Base-by-base conservation (phyloP, 108 stramenopile species). In the Schizochytrium sp. region DNA sequence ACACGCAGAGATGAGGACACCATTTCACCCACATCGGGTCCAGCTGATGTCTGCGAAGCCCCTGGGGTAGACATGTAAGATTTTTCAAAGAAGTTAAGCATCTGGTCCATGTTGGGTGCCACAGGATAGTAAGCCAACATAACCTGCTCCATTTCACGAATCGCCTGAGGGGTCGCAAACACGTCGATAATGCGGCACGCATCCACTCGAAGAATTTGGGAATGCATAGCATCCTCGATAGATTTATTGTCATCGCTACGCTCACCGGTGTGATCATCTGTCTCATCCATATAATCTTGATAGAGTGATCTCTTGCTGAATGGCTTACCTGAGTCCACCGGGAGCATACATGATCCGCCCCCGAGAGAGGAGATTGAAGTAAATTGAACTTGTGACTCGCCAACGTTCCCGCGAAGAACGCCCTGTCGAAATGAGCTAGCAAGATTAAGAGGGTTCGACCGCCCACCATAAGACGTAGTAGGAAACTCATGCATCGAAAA, bases 41-140 rank as follows among this genome's bases (percentile, higher is more conserved):
- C 57, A 17, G 57, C 57, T 17, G 13, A 58, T 10, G 13, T 17
- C 13, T 17, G 13, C 13, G 13, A 10, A 17, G 57, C 10, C 13
- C 57, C 28, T 7, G 64, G 64, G 64, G 42, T 69, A 38, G 64
- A 44, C 64, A 69, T 49, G 53, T 83, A 83, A 0, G 38, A 28
- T 40, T 46, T 83, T 53, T 83, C 76, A 28, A 83, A 83, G 28
- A 55, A 83, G 76, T 83, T 83, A 10, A 83, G 76, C 76, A 83
- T 1, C 76, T 83, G 76, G 47, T 83, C 76, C 53, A 83, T 83
- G 3, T 83, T 49, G 17, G 76, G 76, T 7, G 76, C 76, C 47
- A 83, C 76, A n/a, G 76, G 76, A 53, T 83, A 55, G 76, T 55
- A 83, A 17, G 76, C 76, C 15, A 83, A 53, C 5, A 83, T 5